A percentile compares a stretch with the other conserved stretches of the same genome.
phyloP scores from a whole-genome alignment of 495 filamentous ascomycete species.

The Massariosphaeria phaeospora region DNA sequence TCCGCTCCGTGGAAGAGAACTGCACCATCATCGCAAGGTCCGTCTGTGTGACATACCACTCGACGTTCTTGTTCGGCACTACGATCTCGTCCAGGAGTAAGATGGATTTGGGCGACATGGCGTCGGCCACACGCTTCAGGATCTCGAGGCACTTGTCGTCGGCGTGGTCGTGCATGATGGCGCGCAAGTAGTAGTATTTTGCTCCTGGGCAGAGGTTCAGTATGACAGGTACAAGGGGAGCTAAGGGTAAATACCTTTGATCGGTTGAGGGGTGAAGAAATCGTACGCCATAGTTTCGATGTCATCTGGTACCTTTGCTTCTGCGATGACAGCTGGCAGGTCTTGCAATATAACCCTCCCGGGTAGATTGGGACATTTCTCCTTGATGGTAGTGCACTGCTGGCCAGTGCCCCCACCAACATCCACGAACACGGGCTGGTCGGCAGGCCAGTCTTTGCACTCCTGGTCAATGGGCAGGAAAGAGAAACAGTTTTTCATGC shows the following conservation, averaged over 20 bases:
- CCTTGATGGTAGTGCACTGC: not conserved
- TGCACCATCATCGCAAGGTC: slow-evolving; percentile 11
- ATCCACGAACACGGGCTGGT: slow-evolving; percentile 4
- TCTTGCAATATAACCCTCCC: slow-evolving; percentile 3
- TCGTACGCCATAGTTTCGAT: slow-evolving; percentile 3
- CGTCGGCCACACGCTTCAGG: slow-evolving; percentile 37
- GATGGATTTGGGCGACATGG: slow-evolving; percentile 41
- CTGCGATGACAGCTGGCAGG: not conserved
- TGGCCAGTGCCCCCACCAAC: slow-evolving; percentile 7
- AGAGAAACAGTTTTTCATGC: not conserved
- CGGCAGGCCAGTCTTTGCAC: not conserved
- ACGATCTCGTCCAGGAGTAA: slow-evolving; percentile 49
- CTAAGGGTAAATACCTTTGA: too few species aligned
- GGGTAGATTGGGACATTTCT: not conserved
- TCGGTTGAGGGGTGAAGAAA: too few species aligned
- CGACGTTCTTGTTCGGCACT: slow-evolving; percentile 31
- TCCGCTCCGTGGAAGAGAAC: not conserved
- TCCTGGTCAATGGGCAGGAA: not conserved
- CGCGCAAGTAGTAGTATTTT: slow-evolving; percentile 46
- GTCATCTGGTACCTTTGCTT: not conserved
- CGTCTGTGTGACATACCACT: slow-evolving; percentile 7
- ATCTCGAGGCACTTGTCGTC: slow-evolving; percentile 43
- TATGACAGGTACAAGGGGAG: too few species aligned
- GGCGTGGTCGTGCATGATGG: slow-evolving; percentile 47
- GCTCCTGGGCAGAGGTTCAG: slow-evolving; percentile 31